Conservation (phyloP, 1,139 yeast genomes). For the Groenewaldozyma sp. region DNA sequence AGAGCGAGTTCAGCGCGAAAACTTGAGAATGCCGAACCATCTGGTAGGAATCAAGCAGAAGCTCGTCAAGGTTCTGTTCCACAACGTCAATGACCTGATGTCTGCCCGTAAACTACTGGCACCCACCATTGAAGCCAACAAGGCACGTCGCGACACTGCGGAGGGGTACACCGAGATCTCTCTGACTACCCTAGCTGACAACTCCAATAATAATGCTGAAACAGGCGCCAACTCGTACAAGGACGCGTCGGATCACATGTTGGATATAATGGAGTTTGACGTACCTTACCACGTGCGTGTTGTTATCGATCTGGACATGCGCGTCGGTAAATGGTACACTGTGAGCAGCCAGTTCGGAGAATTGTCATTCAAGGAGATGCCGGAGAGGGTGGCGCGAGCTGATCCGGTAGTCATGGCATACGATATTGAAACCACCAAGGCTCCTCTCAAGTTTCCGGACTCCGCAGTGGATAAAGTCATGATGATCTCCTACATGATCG, state of each 20-base stretch:
- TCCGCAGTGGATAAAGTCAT: constrained; percentile 86
- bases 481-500: constrained; percentile 99
- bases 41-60: constrained; percentile 64
- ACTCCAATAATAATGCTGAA: background rate
- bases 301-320: constrained; percentile 67
- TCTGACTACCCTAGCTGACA: constrained; percentile 5
- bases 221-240: constrained; percentile 3
- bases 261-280: constrained; percentile 86
- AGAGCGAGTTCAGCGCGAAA: constrained; percentile 58
- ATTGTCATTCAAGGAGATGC: constrained; percentile 49
- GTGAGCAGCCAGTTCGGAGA: constrained; percentile 58
- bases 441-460: constrained; percentile 94
- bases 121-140: constrained; percentile 67
- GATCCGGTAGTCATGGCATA: constrained; percentile 96
- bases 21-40: constrained; percentile 75
- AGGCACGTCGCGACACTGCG: constrained; percentile 52
- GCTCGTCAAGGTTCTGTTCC: constrained; percentile 60
- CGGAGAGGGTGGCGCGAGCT: constrained; percentile 82
- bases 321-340: constrained; percentile 95
- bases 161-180: constrained; percentile 45
- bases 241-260: constrained; percentile 59
- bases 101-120: constrained; percentile 60
- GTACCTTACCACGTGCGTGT: constrained; percentile 97
- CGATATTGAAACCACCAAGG: constrained; percentile 96
- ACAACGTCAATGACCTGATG: constrained; percentile 64